Conservation (phyloP, 2,329 filamentous ascomycete species). For the Atkinsonella hypoxylon region DNA sequence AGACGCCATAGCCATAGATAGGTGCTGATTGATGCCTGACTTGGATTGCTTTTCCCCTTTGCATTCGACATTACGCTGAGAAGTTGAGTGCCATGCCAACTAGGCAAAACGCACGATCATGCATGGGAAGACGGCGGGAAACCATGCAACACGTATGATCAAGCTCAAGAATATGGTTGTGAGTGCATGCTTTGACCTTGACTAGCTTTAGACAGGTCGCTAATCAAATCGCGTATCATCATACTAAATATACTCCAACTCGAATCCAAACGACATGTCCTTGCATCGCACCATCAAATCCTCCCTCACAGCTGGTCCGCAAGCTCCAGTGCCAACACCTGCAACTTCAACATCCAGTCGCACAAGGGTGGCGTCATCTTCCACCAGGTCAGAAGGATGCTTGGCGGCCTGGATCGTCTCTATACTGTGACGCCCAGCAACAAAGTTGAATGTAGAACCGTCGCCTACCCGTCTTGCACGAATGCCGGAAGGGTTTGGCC, state of each 20-base stretch:
- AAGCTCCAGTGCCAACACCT: constrained; percentile 37
- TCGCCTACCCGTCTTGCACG: constrained; percentile 11
- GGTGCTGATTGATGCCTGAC: too few species aligned
- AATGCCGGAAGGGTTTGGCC: constrained; percentile 8
- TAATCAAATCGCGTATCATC: background rate
- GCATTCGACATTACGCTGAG: too few species aligned
- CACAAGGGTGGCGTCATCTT: constrained; percentile 32
- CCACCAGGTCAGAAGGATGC: constrained; percentile 51
- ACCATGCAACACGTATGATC: too few species aligned
- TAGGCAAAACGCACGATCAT: too few species aligned
- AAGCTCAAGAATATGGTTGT: too few species aligned
- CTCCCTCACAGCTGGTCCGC: constrained; percentile 34
- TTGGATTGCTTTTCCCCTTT: too few species aligned
- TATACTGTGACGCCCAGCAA: constrained; percentile 40
- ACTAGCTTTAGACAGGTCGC: too few species aligned
- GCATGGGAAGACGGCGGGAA: too few species aligned
- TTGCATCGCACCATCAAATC: constrained; percentile 30
- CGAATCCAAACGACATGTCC: constrained; percentile 29
- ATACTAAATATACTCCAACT: constrained; percentile 19
- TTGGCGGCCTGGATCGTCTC: constrained; percentile 42
- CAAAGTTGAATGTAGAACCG: constrained; percentile 34
- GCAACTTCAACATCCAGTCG: constrained; percentile 33
- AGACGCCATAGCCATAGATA: too few species aligned
- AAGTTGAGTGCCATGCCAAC: too few species aligned
- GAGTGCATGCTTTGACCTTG: too few species aligned